These are phyloP conservation scores for Diaporthe velutina DNA, from an alignment of 2,329 filamentous ascomycete species.

Conservation along the genomic window DNA sequence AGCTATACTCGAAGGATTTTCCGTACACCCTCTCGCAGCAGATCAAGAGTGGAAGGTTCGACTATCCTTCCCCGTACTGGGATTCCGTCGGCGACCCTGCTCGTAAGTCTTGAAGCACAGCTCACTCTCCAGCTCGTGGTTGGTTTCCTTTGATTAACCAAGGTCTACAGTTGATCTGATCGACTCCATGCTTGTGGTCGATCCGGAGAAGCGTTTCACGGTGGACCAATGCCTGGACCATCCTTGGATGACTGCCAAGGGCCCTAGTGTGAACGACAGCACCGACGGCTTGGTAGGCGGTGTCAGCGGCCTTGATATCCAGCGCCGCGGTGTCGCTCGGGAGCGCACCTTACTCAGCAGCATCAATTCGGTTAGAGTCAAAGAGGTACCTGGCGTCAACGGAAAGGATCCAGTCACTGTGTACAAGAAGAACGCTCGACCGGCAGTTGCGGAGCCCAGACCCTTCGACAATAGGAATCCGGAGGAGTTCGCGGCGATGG, in stretches of 20 bases:
- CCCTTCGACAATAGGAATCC: slow-evolving; percentile 78
- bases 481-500: slow-evolving; percentile 85
- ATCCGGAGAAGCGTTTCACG: slow-evolving; percentile 85
- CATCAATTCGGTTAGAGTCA: slow-evolving; percentile 79
- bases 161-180: slow-evolving; percentile 80
- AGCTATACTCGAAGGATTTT: slow-evolving; percentile 84
- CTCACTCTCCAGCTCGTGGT: neutral
- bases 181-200: slow-evolving; percentile 92
- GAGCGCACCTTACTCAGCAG: slow-evolving; percentile 88
- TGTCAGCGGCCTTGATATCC: slow-evolving; percentile 84
- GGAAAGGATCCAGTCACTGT: slow-evolving; percentile 76
- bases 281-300: slow-evolving; percentile 94
- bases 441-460: slow-evolving; percentile 65
- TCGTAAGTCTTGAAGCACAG: slow-evolving; percentile 56
- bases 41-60: slow-evolving; percentile 88
- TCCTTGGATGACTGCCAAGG: slow-evolving; percentile 82
- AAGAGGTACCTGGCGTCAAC: slow-evolving; percentile 66
- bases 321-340: slow-evolving; percentile 81
- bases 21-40: slow-evolving; percentile 90
- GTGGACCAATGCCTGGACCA: slow-evolving; percentile 93
- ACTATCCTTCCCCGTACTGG: slow-evolving; percentile 98
- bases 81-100: slow-evolving; percentile 88
- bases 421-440: slow-evolving; percentile 75
- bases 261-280: slow-evolving; percentile 79
- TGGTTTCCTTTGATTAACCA: neutral